Conservation (phyloP, 768 basidiomycete genomes). For the Lentinula edodes region DNA sequence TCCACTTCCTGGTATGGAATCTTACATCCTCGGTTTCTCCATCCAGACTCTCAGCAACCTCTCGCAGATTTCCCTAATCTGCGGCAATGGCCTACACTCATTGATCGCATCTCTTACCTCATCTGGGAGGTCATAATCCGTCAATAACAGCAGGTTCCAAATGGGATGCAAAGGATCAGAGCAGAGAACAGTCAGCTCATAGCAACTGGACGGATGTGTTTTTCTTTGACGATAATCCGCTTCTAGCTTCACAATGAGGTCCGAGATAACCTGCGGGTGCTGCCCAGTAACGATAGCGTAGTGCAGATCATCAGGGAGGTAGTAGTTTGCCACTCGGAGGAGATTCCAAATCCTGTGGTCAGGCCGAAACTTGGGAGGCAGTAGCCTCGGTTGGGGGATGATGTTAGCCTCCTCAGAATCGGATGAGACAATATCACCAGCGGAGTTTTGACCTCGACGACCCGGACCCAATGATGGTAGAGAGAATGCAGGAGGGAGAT, state of each 20-base stretch:
- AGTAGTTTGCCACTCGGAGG: neutral
- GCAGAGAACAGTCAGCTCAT: neutral
- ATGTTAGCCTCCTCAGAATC: neutral
- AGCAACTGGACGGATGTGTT: neutral
- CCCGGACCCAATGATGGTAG: neutral
- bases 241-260: neutral
- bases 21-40: neutral
- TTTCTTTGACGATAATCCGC: neutral
- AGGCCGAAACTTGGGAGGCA: neutral
- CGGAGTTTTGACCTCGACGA: neutral
- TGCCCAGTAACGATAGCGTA: neutral
- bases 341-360: neutral
- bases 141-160: neutral
- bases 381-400: neutral
- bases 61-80: neutral
- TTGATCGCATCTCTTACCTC: neutral
- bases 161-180: neutral
- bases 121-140: neutral
- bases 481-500: neutral
- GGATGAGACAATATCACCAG: neutral
- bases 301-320: neutral
- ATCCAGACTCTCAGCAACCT: neutral
- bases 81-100: neutral
- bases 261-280: neutral
- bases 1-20: no score